Evolutionary conservation across 768 basidiomycete species (phyloP).

Genomic region (Cubamyces lactineus): DNA sequence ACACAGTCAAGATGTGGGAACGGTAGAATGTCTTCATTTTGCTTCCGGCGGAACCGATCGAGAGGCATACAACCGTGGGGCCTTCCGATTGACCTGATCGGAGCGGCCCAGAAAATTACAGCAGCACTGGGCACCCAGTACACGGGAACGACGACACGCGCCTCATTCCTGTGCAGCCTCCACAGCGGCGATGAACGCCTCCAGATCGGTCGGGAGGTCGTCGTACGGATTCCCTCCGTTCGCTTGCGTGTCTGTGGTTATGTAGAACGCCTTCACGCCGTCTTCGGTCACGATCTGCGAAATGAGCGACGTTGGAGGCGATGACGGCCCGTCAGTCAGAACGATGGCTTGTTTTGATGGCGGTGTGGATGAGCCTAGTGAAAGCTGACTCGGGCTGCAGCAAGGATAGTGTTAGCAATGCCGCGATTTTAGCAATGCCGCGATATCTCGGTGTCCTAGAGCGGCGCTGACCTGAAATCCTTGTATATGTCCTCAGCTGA

Average conservation of each 20-base stretch:
- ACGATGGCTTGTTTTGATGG: slow-evolving; percentile 39
- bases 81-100: too few relatives aligned
- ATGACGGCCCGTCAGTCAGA: slow-evolving; percentile 38
- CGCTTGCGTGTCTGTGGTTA: slow-evolving; percentile 34
- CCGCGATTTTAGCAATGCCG: not conserved
- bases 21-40: too few relatives aligned
- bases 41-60: too few relatives aligned
- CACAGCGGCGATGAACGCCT: slow-evolving; percentile 23
- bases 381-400: slow-evolving; percentile 30
- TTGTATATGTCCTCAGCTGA: slow-evolving; percentile 35
- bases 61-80: too few relatives aligned
- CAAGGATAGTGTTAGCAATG: not conserved
- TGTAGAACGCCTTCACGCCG: slow-evolving; percentile 35
- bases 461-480: slow-evolving; percentile 34
- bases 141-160: too few relatives aligned
- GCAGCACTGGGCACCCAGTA: too few relatives aligned
- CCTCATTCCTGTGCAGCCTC: not conserved
- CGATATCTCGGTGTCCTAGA: not conserved
- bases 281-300: slow-evolving; percentile 27
- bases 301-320: slow-evolving; percentile 30
- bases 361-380: slow-evolving; percentile 22
- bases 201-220: slow-evolving; percentile 30
- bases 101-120: too few relatives aligned
- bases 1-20: too few relatives aligned
- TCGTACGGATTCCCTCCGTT: slow-evolving; percentile 29